Base-by-base conservation (phyloP, 1,139 yeast genomes). In the Suhomyces bribrorum region DNA sequence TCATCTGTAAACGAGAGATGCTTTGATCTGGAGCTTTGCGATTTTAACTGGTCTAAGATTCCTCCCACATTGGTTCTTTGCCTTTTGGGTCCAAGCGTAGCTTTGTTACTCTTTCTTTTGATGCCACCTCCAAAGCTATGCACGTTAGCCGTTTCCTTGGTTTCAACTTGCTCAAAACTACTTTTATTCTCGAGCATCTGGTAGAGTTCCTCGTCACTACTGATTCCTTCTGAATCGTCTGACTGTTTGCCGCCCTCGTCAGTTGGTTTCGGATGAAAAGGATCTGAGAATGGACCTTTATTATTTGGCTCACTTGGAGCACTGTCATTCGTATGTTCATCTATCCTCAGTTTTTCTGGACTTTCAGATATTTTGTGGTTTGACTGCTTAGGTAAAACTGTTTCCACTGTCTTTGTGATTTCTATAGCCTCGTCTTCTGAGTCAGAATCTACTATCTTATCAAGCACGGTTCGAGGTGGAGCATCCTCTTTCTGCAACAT, bases 391-490 rank as follows among this genome's bases (percentile, higher is more conserved):
- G 5, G 23, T 20, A 20, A 8, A 3, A 20, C 5, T 8, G 23
- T 20, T 20, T 20, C 6, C 4, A 2, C 11, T 8, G 8, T 20
- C 6, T 5, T 20, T 4, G 23, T 20, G 3, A 14, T 20, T 3
- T 26, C 7, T 14, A 13, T 4, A 20, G 7, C 29, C 15, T 39
- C 28, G n/a, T 13, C 14, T 5, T 34, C 47, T 24, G 40, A 32
- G 15, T 45, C 61, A 0, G 64, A 59, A 38, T 55, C 57, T n/a
- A 58, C 38, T 17, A 62, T 37, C 13, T 41, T 45, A 31, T 61
- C 65, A 15, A 61, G 46, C 32, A 28, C 36, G 41, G 29, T 36
- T 12, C n/a, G 17, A 7, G 29, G 24, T 4, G 9, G 14, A 9
- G 11, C 20, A 8, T 24, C 12, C 4, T n/a, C 20, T 9, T 23